Percentiles rank a stretch among this genome's conserved stretches.
Evolutionary conservation across 2,329 filamentous ascomycete species (phyloP).

Genomic region (Raffaelea ambrosiae): DNA sequence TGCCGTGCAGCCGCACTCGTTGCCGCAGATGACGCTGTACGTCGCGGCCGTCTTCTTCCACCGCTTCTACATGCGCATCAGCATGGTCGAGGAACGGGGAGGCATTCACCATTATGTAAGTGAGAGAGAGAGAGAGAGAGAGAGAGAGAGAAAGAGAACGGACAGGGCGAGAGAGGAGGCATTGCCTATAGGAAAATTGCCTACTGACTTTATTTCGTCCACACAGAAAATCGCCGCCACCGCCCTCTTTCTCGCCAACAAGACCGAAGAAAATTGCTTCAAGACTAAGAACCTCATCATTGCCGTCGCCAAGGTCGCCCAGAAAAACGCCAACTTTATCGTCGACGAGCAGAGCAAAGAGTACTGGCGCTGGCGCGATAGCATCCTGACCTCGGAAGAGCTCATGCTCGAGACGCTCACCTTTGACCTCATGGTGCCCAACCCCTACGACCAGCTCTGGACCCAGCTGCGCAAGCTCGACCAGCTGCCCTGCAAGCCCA

Average conservation of each 20-base stretch:
- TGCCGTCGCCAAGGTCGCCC: slow-evolving; percentile 85
- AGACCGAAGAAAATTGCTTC: slow-evolving; percentile 92
- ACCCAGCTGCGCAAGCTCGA: slow-evolving; percentile 49
- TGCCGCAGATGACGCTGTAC: slow-evolving; percentile 85
- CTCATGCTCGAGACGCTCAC: slow-evolving; percentile 84
- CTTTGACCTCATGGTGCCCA: slow-evolving; percentile 86
- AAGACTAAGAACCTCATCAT: slow-evolving; percentile 95
- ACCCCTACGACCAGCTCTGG: slow-evolving; percentile 78
- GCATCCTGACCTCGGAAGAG: slow-evolving; percentile 86
- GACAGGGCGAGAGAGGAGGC: too few species aligned
- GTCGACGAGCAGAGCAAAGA: slow-evolving; percentile 97
- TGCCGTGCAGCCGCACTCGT: slow-evolving; percentile 56
- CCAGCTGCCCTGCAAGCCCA: slow-evolving; percentile 12
- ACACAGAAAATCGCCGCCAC: slow-evolving; percentile 74
- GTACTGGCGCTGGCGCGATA: slow-evolving; percentile 96
- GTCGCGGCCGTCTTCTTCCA: slow-evolving; percentile 94
- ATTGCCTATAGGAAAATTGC: too few species aligned
- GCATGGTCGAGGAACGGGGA: slow-evolving; percentile 64
- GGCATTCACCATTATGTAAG: slow-evolving; percentile 85
- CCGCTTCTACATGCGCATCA: slow-evolving; percentile 87
- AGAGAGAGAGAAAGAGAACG: too few species aligned
- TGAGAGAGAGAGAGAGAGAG: background rate
- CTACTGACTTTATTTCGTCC: background rate
- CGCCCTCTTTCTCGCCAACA: slow-evolving; percentile 86
- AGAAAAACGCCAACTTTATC: slow-evolving; percentile 83